These are phyloP conservation scores for Lipomyces sp. DNA, from an alignment of 805 yeast genomes.

Conservation along the genomic window DNA sequence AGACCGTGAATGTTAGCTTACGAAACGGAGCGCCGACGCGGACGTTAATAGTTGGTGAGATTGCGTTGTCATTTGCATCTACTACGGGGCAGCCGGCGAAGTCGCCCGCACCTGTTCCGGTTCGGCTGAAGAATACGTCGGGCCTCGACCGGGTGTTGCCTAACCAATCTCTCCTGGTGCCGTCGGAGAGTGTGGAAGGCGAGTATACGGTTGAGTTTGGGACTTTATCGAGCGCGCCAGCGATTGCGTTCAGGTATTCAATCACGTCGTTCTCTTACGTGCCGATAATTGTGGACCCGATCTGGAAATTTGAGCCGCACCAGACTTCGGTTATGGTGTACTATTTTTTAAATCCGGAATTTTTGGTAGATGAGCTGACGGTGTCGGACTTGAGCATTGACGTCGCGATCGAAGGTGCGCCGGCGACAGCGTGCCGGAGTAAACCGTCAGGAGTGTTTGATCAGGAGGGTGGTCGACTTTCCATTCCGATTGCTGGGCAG, in stretches of 20 bases:
- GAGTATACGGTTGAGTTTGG: slow-evolving; percentile 35
- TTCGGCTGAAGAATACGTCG: slow-evolving; percentile 52
- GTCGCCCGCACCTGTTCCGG: slow-evolving; percentile 44
- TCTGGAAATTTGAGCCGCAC: slow-evolving; percentile 85
- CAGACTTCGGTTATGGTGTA: slow-evolving; percentile 86
- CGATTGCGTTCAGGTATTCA: slow-evolving; percentile 82
- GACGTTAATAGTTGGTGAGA: slow-evolving; percentile 78
- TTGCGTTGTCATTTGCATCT: slow-evolving; percentile 69
- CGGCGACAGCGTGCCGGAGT: slow-evolving; percentile 72
- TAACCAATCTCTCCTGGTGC: slow-evolving; percentile 57
- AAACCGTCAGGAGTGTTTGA: slow-evolving; percentile 92
- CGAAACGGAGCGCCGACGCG: slow-evolving; percentile 66
- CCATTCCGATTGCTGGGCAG: slow-evolving; percentile 70
- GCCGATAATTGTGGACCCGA: slow-evolving; percentile 76
- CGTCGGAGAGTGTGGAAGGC: slow-evolving; percentile 43
- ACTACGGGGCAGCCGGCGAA: slow-evolving; percentile 43
- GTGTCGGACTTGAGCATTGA: slow-evolving; percentile 66
- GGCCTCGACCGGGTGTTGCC: slow-evolving; percentile 54
- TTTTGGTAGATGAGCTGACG: slow-evolving; percentile 50
- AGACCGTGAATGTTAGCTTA: slow-evolving; percentile 74
- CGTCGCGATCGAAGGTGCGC: slow-evolving; percentile 64
- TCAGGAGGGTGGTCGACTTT: slow-evolving; percentile 80
- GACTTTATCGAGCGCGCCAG: slow-evolving; percentile 51
- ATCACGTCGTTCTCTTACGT: slow-evolving; percentile 52
- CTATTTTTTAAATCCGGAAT: slow-evolving; percentile 58